A percentile compares a stretch with the other conserved stretches of the same genome.
Conservation (phyloP, 2,329 filamentous ascomycete species). For the Ciborinia camelliae region DNA sequence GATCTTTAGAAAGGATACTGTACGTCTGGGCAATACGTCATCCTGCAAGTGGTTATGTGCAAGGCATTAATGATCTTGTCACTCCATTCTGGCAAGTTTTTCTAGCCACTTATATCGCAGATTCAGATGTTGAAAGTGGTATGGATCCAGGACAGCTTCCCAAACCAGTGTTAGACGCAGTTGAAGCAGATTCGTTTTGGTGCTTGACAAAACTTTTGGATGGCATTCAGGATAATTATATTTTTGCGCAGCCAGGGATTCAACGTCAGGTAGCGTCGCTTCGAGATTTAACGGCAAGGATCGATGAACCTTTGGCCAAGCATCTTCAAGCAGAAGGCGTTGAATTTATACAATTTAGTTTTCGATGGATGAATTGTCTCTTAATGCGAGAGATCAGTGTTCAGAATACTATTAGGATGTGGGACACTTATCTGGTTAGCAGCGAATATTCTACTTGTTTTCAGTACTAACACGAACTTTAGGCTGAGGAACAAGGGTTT, state of each 20-base stretch:
- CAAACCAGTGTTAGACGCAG: slow-evolving; percentile 85
- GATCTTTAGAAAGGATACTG: slow-evolving; percentile 88
- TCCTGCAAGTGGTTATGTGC: slow-evolving; percentile 94
- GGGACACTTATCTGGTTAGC: slow-evolving; percentile 95
- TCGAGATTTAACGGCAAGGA: slow-evolving; percentile 84
- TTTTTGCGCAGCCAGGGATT: slow-evolving; percentile 94
- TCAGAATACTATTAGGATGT: slow-evolving; percentile 96
- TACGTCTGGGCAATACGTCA: slow-evolving; percentile 98
- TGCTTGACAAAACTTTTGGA: slow-evolving; percentile 97
- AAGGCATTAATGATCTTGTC: slow-evolving; percentile 97
- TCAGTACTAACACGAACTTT: slow-evolving; percentile 4
- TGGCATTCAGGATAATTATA: slow-evolving; percentile 98
- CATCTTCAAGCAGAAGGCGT: slow-evolving; percentile 89
- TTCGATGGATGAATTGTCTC: slow-evolving; percentile 99
- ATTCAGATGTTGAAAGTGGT: slow-evolving; percentile 83
- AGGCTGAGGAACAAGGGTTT: slow-evolving; percentile 98
- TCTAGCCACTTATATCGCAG: slow-evolving; percentile 89
- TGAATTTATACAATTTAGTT: slow-evolving; percentile 99
- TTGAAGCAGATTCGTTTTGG: slow-evolving; percentile 98
- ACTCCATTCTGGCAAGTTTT: slow-evolving; percentile 99
- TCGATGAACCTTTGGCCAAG: slow-evolving; percentile 78
- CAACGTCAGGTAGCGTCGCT: slow-evolving; percentile 88
- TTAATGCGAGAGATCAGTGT: slow-evolving; percentile 97
- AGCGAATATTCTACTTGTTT: background rate
- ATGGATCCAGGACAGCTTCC: slow-evolving; percentile 97